Evolutionary conservation across 1,284 basidiomycete species (phyloP).

Genomic region (Hymenochaete sp.): DNA sequence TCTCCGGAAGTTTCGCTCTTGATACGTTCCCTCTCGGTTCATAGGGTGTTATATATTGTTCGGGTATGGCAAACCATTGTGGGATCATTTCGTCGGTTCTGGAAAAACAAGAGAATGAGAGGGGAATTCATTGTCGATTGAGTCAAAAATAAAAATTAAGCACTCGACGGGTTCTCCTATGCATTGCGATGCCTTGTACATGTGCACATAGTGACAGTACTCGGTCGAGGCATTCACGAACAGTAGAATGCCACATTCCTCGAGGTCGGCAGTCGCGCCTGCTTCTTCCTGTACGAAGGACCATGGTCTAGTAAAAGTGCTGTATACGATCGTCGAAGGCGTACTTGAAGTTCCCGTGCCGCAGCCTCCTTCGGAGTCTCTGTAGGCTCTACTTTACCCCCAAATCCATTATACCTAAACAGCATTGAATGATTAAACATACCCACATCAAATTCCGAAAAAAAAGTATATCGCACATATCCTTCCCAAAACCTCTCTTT

Average conservation of each 20-base stretch:
- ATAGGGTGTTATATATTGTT: slow-evolving; percentile 18
- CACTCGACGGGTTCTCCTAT: slow-evolving; percentile 22
- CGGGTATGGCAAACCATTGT: slow-evolving; percentile 30
- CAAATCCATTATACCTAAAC: slow-evolving; percentile 42
- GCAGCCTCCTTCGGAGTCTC: slow-evolving; percentile 36
- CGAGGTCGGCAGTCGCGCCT: slow-evolving; percentile 23
- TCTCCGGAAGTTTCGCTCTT: slow-evolving; percentile 17
- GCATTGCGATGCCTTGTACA: slow-evolving; percentile 22
- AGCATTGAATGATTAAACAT: background rate
- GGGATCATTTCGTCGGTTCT: slow-evolving; percentile 38
- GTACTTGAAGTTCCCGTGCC: slow-evolving; percentile 34
- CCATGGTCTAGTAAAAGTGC: background rate
- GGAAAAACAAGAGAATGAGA: background rate
- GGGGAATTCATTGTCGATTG: background rate
- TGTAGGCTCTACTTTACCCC: slow-evolving; percentile 38
- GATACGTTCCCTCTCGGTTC: too few relatives aligned
- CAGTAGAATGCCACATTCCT: slow-evolving; percentile 22
- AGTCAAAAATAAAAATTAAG: background rate
- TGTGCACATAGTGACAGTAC: slow-evolving; percentile 23
- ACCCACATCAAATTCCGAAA: background rate
- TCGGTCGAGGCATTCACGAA: slow-evolving; percentile 20
- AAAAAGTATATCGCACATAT: slow-evolving; percentile 28
- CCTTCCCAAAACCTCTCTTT: slow-evolving; percentile 39
- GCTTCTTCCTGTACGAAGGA: slow-evolving; percentile 29
- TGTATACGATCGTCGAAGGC: background rate